Base-by-base conservation (phyloP, 192 early-diverging fungal genomes). In the Coemansia erecta region DNA sequence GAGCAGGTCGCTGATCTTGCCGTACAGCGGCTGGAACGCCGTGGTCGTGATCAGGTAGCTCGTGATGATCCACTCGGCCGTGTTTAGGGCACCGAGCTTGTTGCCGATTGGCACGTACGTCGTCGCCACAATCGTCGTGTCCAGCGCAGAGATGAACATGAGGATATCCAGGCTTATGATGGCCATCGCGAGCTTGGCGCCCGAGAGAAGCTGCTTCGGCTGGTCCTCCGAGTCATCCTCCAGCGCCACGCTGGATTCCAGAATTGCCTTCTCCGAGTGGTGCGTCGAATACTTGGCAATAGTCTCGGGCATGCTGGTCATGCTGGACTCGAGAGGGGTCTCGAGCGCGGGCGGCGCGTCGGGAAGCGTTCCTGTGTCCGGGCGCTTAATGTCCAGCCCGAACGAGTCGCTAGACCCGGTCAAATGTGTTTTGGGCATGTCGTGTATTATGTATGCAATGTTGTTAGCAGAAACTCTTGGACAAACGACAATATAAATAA, bases 41-140 rank as follows among this genome's bases (percentile, higher is more conserved):
- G 90, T 90, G 39, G 78, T 57, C 1, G 83, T 78, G 35, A 91
- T 72, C 8, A 93, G 79, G 53, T 91, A 94, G 22, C 83, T 73
- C 15, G 83, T 87, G 12, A 87, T 87, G 40, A 98, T 84, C 95
- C 95, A 97, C 12, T 88, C 71, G 46, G 91, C 85, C 47, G 81
- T 69, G 39, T 81, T 81, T 22, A 88, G 73, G 10, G 83, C 74
- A 6, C 79, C 58, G 42, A 96, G 89, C 26, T 93, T 86, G 23
- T 74, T 62, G 14, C 85, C 84, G 56, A 98, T 94, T 0, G 62
- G 72, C 13, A 84, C 77, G 39, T 92, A 79, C 2, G 89, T 83
- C 0, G 92, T 92, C 5, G 88, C 82, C 28, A 98, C 83, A 49
- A 98, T 91, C 0, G 90, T 94, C 55, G 87, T 84, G 69, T 64